Evolutionary conservation across 2,329 filamentous ascomycete species (phyloP).

Genomic region (Juglanconis sp.): DNA sequence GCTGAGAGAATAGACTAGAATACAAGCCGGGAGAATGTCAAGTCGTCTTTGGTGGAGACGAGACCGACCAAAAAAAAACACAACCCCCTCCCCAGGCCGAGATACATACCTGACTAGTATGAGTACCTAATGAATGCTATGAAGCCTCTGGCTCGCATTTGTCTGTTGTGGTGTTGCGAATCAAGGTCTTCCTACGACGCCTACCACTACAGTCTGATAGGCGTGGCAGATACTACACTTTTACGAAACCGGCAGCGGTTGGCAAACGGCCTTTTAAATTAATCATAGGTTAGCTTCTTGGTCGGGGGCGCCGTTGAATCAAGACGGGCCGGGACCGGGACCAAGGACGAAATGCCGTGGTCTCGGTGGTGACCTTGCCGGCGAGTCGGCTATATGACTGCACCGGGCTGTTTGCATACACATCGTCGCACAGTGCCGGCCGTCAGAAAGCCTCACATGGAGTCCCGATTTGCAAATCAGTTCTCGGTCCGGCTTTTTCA

Average conservation of each 20-base stretch:
- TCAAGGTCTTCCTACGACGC: no score
- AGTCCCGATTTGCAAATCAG: neutral
- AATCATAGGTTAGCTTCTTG: neutral
- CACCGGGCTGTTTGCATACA: neutral
- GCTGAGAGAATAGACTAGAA: neutral
- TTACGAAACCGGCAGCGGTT: no score
- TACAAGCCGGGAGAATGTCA: neutral
- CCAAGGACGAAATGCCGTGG: neutral
- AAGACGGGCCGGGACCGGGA: neutral
- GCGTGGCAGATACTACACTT: no score
- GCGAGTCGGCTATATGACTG: conserved; percentile 8
- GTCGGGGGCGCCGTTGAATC: neutral
- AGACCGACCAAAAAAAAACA: neutral
- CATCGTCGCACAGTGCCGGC: neutral
- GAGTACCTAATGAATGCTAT: no score
- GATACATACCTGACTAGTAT: no score
- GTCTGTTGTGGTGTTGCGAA: no score
- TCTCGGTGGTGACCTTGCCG: neutral
- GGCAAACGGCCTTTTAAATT: neutral
- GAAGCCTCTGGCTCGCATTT: no score
- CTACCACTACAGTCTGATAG: no score
- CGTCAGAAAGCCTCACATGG: neutral
- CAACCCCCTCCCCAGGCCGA: neutral
- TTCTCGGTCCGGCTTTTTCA: neutral
- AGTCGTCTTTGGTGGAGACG: no score